Evolutionary conservation across 2,329 filamentous ascomycete genomes (phyloP).

Genomic region (Microsporum canis): DNA sequence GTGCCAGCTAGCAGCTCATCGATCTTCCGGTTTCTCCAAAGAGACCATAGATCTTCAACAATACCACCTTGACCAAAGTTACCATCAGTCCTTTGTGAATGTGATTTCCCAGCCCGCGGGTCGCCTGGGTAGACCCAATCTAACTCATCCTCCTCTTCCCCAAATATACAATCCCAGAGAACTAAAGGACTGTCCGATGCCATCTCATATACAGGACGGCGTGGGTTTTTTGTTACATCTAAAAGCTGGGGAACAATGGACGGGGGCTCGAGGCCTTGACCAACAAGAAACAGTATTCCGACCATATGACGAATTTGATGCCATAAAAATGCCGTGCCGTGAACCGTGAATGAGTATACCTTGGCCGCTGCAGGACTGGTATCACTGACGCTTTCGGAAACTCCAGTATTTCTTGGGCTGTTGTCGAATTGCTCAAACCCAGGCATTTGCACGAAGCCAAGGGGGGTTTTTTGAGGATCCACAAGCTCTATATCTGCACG

Average conservation of each 20-base stretch:
- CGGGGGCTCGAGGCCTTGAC: constrained; percentile 72
- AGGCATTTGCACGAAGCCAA: constrained; percentile 44
- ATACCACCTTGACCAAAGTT: constrained; percentile 57
- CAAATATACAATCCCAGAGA: constrained; percentile 92
- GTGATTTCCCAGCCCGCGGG: constrained; percentile 30
- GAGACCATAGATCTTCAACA: constrained; percentile 65
- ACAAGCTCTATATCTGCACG: constrained; percentile 68
- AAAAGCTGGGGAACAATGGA: constrained; percentile 62
- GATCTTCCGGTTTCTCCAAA: constrained; percentile 77
- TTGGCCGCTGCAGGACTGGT: constrained; percentile 30
- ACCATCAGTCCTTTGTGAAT: constrained; percentile 37
- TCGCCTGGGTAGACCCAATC: constrained; percentile 73
- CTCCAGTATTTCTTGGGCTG: constrained; percentile 12
- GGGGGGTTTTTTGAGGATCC: constrained; percentile 38
- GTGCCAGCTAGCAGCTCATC: constrained; percentile 73
- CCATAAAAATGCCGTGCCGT: constrained; percentile 91
- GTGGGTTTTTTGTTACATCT: constrained; percentile 57
- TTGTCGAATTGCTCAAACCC: constrained; percentile 32
- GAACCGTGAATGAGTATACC: constrained; percentile 77
- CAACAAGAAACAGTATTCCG: constrained; percentile 81
- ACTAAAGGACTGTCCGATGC: constrained; percentile 82
- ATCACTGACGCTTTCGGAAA: not conserved
- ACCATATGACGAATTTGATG: constrained; percentile 96
- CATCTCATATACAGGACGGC: constrained; percentile 80
- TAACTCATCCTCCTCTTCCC: constrained; percentile 51